Evolutionary conservation across 805 yeast genomes (phyloP).

Genomic region (Saturnispora dispora): DNA sequence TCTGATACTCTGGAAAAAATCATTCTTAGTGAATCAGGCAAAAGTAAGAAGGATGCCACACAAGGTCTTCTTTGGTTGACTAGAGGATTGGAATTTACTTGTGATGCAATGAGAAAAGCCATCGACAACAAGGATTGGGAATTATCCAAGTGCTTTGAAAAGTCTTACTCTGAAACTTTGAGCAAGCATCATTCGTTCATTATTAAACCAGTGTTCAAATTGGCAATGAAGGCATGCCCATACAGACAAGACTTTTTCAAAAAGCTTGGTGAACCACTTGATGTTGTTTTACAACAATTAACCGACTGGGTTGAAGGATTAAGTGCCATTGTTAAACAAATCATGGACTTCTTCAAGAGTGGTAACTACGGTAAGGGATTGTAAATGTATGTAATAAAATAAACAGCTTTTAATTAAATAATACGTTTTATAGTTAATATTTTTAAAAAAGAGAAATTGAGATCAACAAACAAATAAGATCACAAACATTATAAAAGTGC

Average conservation of each 20-base stretch:
- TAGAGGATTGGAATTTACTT: slow-evolving; percentile 85
- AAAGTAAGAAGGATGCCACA: slow-evolving; percentile 55
- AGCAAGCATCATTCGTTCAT: slow-evolving; percentile 75
- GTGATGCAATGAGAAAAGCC: slow-evolving; percentile 77
- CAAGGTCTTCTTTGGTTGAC: slow-evolving; percentile 86
- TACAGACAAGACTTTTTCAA: slow-evolving; percentile 78
- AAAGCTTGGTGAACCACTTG: slow-evolving; percentile 72
- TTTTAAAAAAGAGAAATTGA: background rate
- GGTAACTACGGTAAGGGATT: slow-evolving; percentile 88
- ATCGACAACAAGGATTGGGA: slow-evolving; percentile 55
- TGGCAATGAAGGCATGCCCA: slow-evolving; percentile 94
- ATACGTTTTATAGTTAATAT: background rate
- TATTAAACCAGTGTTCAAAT: slow-evolving; percentile 77
- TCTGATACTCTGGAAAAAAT: slow-evolving; percentile 69
- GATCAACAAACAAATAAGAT: slow-evolving; percentile 1
- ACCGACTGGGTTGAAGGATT: slow-evolving; percentile 67
- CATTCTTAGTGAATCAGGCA: slow-evolving; percentile 60
- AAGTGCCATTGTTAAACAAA: slow-evolving; percentile 62
- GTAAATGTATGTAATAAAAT: slow-evolving; percentile 24
- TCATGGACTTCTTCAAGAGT: slow-evolving; percentile 63
- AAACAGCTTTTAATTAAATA: background rate
- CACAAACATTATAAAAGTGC: slow-evolving; percentile 37
- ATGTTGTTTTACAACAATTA: slow-evolving; percentile 56
- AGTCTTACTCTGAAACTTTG: slow-evolving; percentile 75
- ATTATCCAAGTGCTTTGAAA: slow-evolving; percentile 68